Conservation (phyloP, 192 early-diverging fungal species). For the Coemansia sp. region DNA sequence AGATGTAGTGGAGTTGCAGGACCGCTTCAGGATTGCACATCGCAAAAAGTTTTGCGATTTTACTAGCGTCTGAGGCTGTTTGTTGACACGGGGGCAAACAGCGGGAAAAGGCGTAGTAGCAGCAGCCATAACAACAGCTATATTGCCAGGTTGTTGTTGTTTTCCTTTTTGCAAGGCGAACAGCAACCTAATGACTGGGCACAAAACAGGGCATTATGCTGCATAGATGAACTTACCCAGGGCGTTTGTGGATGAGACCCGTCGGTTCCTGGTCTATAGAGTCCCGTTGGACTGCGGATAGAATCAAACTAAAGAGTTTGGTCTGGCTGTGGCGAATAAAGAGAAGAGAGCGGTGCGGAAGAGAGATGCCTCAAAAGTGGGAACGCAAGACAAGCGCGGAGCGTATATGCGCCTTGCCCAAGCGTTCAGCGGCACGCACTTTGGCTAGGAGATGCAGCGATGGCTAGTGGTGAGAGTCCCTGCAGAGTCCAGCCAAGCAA, state of each 20-base stretch:
- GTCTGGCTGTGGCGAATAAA: background rate
- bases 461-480: slow-evolving; percentile 6
- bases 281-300: background rate
- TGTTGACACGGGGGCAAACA: slow-evolving; percentile 15
- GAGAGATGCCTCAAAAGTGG: background rate
- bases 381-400: background rate
- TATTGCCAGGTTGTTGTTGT: slow-evolving; percentile 8
- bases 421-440: slow-evolving; percentile 5
- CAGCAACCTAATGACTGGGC: background rate
- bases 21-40: background rate
- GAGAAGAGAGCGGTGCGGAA: background rate
- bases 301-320: background rate
- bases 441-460: background rate
- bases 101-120: slow-evolving; percentile 8
- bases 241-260: no score
- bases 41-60: slow-evolving; percentile 4
- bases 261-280: background rate
- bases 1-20: background rate
- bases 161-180: slow-evolving; percentile 9
- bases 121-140: slow-evolving; percentile 12
- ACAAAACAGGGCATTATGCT: no score
- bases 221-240: no score
- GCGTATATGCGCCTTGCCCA: slow-evolving; percentile 2
- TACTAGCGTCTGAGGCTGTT: slow-evolving; percentile 11
- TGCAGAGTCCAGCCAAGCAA: slow-evolving; percentile 15